Base-by-base conservation (phyloP, 2,329 filamentous ascomycete genomes). In the Alternaria arbusti region DNA sequence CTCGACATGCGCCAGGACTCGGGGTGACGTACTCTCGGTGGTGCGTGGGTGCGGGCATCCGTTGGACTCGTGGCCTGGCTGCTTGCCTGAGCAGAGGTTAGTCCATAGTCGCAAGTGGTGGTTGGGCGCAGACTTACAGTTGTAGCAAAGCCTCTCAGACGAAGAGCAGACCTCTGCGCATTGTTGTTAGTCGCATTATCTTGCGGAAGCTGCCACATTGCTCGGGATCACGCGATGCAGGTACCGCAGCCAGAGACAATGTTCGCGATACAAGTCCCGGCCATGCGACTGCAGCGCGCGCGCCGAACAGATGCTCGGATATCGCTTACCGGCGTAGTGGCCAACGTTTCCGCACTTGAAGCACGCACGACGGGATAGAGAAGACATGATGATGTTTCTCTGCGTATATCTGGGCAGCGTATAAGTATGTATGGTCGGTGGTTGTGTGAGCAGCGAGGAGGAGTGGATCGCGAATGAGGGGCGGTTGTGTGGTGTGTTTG, bases 71-170 rank as follows among this genome's bases (percentile, higher is more conserved):
- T 99, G 96, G 81, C 93, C 91, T 67, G 92, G 92, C 84, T 95
- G 91, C 86, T 95, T 95, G 89, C 89, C 89, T 90, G 66, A 61
- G 13, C 3, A 22, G 6, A 15, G 22, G 26, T 66, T 56, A 71
- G 68, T 59, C 59, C 62, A 32, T 55, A 60, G 17, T 63, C 47
- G 63, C 50, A 54, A 45, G 55, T 36, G 22, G 26, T 46, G 62
- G 59, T 40, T 28, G 49, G 22, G 61, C 26, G 44, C 10, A 3
- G 68, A 84, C 90, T 82, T 86, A 94, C 96, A 99, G 87, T 99
- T 99, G 86, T 99, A 99, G 91, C 96, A 99, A 78, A 99, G 91
- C 79, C 96, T 93, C 88, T 99, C 95, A 64, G 94, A 92, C 64
- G 95, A 97, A 67, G 95, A 96, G 91, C 96, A 99, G 74, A 97